Evolutionary conservation across 768 basidiomycete genomes (phyloP), one percentile per base, ranked within the genome.

Genomic region (Phanerodontia chrysosporium): DNA sequence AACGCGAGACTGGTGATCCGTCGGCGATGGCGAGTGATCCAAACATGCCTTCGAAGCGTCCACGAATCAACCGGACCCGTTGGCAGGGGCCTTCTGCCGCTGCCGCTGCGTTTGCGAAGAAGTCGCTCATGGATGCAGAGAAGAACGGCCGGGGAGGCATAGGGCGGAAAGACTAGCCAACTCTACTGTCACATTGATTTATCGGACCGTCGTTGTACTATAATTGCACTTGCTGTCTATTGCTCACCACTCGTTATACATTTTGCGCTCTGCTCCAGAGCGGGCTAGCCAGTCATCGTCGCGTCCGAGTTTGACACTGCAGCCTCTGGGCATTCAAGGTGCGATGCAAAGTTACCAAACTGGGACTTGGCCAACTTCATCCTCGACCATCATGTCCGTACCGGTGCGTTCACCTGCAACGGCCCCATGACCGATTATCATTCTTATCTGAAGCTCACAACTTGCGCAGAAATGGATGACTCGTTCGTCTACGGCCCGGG

Each of bases 1-100:
- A 87, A 67, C 87, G 87, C 28, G 86, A 89, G 46, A 83, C 68
- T 78, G 60, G 66, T 58, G 66, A 73, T 2, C 45, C 62, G 48
- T 64, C 73, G 36, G 70, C 67, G 16, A 66, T 72, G 3, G 71
- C 70, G 44, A 71, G 71, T 24, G 82, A 84, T 45, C 57, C 70
- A 8, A 65, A 65, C 25, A 69, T 76, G 65, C 75, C 83, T 42
- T 76, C 79, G 21, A 90, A 90, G 66, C 81, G 87, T 44, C 81
- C 80, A 24, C 81, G 80, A 57, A 78, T 87, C 51, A 81, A 75
- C 67, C 81, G 83, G 27, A 77, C 78, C 64, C 79, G 83, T 35
- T 85, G 83, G 8, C 22, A 32, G 29, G 25, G 22, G 32, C 32
- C 32, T 6, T 35, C 32, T 35, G 32, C 32, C 51, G n/a, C 49